Base-by-base conservation (phyloP, 2,329 filamentous ascomycete genomes). In the Parastagonospora avenae region DNA sequence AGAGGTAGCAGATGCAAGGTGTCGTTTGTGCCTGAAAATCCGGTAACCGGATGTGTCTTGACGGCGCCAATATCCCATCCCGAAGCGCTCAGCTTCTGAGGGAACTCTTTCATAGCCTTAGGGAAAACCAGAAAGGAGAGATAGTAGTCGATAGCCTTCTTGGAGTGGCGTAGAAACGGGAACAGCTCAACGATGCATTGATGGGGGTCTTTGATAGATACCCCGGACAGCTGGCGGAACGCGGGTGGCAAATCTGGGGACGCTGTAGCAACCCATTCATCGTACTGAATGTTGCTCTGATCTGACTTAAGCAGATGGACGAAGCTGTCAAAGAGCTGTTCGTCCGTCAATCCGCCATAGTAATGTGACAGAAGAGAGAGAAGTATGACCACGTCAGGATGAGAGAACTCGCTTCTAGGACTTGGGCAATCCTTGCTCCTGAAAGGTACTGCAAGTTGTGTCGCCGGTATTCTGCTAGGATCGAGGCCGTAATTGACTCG, bases 21-120 rank as follows among this genome's bases (percentile, higher is more conserved):
- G 56, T 91, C 87, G 19, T 85, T 87, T 0, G 88, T 91, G 0
- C 88, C 87, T 47, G 85, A 89, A 61, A 91, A 91, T 0, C 88
- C 88, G 0, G 84, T 86, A 0, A 80, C 85, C 0, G 79, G 76
- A 15, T 83, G 72, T 0, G 14, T 5, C 47, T 80, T 85, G 4
- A 41, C 41, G 32, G 73, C 64, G 4, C 75, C 83, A 14, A 90
- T 72, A 52, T 91, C 86, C 87, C 87, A 91, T 0, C 85, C 87
- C 0, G 86, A 90, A 0, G 84, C 79, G 0, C 83, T 85, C 0
- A 91, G 70, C 52, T 89, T 90, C 8, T 77, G 48, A 0, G 82
- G 80, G 41, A 89, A 91, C 50, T 89, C 82, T 16, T 80, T 85
- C 53, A 83, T 79, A 16, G 86, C 81, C 29, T 79, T 83, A 0